Evolutionary conservation across 2,329 filamentous ascomycete genomes (phyloP).

Genomic region (Fusarium mundagurra): DNA sequence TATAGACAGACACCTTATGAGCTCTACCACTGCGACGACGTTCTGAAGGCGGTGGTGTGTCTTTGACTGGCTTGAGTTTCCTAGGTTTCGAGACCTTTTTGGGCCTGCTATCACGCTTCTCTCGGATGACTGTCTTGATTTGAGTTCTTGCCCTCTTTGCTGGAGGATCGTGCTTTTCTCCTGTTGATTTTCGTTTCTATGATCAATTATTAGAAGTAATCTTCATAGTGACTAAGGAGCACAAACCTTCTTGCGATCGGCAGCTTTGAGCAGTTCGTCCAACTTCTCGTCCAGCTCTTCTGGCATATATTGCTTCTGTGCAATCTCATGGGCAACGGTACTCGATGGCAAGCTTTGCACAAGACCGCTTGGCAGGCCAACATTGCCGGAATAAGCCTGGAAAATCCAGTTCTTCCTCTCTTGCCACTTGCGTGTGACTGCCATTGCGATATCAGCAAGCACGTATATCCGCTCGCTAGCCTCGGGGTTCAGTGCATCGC

Average conservation of each 20-base stretch:
- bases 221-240: neutral
- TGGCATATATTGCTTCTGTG: constrained; percentile 84
- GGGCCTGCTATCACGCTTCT: constrained; percentile 48
- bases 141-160: constrained; percentile 52
- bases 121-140: constrained; percentile 49
- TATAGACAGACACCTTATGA: constrained; percentile 59
- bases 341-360: constrained; percentile 81
- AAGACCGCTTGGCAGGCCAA: constrained; percentile 81
- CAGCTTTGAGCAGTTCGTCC: constrained; percentile 70
- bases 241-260: constrained; percentile 78
- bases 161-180: constrained; percentile 59
- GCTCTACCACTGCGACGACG: constrained; percentile 67
- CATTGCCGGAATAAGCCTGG: constrained; percentile 82
- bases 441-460: constrained; percentile 86
- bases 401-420: constrained; percentile 87
- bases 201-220: constrained; percentile 37
- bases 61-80: constrained; percentile 42
- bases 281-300: constrained; percentile 79
- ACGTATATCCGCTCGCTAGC: constrained; percentile 83
- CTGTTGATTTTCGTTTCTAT: constrained; percentile 67
- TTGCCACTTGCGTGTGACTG: constrained; percentile 84
- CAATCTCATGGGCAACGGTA: constrained; percentile 82
- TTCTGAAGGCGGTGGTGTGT: constrained; percentile 53
- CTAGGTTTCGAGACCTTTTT: constrained; percentile 50
- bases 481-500: constrained; percentile 76